Evolutionary conservation across 2,329 filamentous ascomycete genomes (phyloP).

Genomic region (Hymenoscyphus repandus): DNA sequence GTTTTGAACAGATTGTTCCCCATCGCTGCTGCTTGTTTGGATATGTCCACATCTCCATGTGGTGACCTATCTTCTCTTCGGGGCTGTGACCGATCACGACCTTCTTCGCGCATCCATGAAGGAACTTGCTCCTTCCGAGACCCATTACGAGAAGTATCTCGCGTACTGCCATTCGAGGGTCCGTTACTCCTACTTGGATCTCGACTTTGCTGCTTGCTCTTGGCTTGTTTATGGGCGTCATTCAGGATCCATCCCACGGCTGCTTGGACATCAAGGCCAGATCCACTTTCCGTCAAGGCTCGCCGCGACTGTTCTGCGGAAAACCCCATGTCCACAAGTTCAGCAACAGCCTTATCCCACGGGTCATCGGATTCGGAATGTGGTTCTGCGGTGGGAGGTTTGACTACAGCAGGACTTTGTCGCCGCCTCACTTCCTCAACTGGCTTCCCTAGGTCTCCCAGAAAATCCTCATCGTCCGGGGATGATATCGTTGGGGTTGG

Average conservation of each 20-base stretch:
- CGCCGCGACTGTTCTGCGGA: conserved; percentile 74
- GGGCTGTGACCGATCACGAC: conserved; percentile 40
- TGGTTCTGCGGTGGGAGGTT: conserved; percentile 19
- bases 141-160: conserved; percentile 18
- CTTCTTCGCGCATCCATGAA: conserved; percentile 59
- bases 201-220: conserved; percentile 59
- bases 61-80: conserved; percentile 51
- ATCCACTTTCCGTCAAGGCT: conserved; percentile 75
- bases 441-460: conserved; percentile 59
- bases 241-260: conserved; percentile 88
- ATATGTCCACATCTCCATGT: conserved; percentile 63
- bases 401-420: conserved; percentile 27
- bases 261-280: conserved; percentile 74
- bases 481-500: conserved; percentile 22
- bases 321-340: conserved; percentile 94
- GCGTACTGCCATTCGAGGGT: conserved; percentile 24
- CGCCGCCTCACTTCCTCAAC: conserved; percentile 56
- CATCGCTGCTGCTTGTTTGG: conserved; percentile 76
- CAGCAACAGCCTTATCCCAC: conserved; percentile 75
- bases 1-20: conserved; percentile 85
- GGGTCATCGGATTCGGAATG: conserved; percentile 45
- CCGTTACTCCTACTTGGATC: conserved; percentile 25
- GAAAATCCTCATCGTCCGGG: conserved; percentile 58
- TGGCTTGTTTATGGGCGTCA: conserved; percentile 80
- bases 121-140: conserved; percentile 41